Base-by-base conservation (phyloP, 305 asterid species). In the Ajuga reptans region DNA sequence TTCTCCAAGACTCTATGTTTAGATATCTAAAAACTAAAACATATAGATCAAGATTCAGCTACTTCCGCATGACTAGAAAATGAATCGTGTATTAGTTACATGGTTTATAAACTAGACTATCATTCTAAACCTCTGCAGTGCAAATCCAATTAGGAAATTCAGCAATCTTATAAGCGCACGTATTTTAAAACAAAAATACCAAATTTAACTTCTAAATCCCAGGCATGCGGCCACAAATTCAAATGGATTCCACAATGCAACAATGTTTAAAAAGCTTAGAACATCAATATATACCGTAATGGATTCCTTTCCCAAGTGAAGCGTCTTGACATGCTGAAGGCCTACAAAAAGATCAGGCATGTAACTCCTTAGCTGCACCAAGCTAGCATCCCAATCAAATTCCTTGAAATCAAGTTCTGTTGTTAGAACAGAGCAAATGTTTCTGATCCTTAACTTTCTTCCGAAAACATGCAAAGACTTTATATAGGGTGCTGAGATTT, bases 291-390 rank as follows among this genome's bases (percentile, higher is more conserved):
- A 36, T 4, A 68, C 76, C 76, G 57, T 15, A 17, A 18, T 9
- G 66, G 42, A 69, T 4, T 9, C 10, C 9, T 4, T 1, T 17
- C 75, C 75, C 49, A 75, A 12, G 17, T 63, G 54, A 17, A 75
- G 75, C 51, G 64, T 21, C 34, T 47, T 57, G 49, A 70, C 69
- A 34, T 58, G 66, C 10, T 29, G 29, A 47, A 64, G 11, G 47
- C 58, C 12, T 9, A 49, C 17, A 51, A 71, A 31, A 14, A 71
- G 65, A 4, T 64, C 52, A 3, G 12, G 10, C 36, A 42, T 24
- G 52, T 6, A 27, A 27, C 6, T n/a, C 27, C 52, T 37, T 41
- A 53, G 3, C 7, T 3, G 4, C 63, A 6, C 9, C 1, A 1
- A 0, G 0, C 21, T 1, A 9, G 10, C 1, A 47, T 10, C 3